Conservation (phyloP, 108 stramenopile species). For the Skeletonema marinoi region DNA sequence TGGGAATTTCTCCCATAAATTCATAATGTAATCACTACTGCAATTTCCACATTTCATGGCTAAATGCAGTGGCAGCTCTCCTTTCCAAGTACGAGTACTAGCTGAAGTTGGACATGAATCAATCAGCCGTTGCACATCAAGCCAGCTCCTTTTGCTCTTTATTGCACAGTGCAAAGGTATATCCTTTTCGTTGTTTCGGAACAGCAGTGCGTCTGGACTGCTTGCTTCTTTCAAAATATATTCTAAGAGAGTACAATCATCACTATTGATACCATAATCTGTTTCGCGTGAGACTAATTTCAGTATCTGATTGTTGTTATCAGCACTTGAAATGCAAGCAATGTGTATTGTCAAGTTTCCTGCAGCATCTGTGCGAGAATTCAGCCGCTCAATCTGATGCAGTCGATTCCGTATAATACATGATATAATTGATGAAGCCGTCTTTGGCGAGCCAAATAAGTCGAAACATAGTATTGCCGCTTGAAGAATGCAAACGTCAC, state of each 20-base stretch:
- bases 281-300: constrained; percentile 11
- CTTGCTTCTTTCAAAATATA: background rate
- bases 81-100: constrained; percentile 1
- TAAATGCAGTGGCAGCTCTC: constrained; percentile 29
- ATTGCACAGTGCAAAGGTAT: constrained; percentile 33
- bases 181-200: constrained; percentile 1
- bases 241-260: constrained; percentile 27
- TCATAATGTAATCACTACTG: background rate
- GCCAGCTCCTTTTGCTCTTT: constrained; percentile 8
- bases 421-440: constrained; percentile 11
- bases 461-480: constrained; percentile 19
- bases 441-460: constrained; percentile 10
- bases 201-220: background rate
- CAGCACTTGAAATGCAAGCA: constrained; percentile 5
- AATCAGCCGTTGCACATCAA: constrained; percentile 18
- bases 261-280: constrained; percentile 20
- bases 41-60: constrained; percentile 11
- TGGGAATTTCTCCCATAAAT: constrained; percentile 10
- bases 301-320: constrained; percentile 9
- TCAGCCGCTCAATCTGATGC: background rate
- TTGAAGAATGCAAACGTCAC: constrained; percentile 19
- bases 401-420: constrained; percentile 10
- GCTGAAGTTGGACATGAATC: constrained; percentile 8
- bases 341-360: constrained; percentile 26
- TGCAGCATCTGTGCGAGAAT: background rate